These are phyloP conservation scores for Colletotrichum viniferum DNA, from an alignment of 2,329 filamentous ascomycete species.

Conservation along the genomic window DNA sequence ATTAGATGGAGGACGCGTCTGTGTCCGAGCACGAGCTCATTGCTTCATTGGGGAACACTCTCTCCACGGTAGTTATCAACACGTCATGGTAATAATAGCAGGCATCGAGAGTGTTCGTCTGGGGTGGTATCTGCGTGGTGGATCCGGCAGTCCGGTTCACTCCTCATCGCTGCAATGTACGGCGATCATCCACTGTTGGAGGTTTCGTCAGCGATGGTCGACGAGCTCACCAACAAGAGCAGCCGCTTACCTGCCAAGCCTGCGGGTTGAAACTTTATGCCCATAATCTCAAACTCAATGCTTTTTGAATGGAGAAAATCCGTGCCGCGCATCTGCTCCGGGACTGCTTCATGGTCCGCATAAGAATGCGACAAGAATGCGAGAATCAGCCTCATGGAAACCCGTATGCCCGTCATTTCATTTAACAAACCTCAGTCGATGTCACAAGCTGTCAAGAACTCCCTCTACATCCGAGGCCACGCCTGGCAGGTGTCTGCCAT, in stretches of 20 bases:
- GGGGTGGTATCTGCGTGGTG: not conserved
- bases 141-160: not conserved
- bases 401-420: not conserved
- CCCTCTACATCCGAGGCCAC: not conserved
- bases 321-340: not conserved
- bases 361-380: not conserved
- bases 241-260: not conserved
- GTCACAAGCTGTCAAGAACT: not conserved
- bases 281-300: not conserved
- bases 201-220: not conserved
- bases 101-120: not conserved
- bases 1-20: not conserved
- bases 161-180: not conserved
- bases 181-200: not conserved
- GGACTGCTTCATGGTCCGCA: not conserved
- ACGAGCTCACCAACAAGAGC: not conserved
- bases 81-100: not conserved
- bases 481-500: not conserved
- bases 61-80: not conserved
- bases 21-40: slow-evolving; percentile 7
- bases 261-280: not conserved
- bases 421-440: not conserved
- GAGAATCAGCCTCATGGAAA: not conserved
- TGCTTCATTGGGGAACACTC: not conserved
- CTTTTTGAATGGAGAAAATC: not conserved